Percentiles rank a stretch among this genome's conserved stretches.
Evolutionary conservation across 1,284 basidiomycete genomes (phyloP).

Genomic region (Ganoderma leucocontextum): DNA sequence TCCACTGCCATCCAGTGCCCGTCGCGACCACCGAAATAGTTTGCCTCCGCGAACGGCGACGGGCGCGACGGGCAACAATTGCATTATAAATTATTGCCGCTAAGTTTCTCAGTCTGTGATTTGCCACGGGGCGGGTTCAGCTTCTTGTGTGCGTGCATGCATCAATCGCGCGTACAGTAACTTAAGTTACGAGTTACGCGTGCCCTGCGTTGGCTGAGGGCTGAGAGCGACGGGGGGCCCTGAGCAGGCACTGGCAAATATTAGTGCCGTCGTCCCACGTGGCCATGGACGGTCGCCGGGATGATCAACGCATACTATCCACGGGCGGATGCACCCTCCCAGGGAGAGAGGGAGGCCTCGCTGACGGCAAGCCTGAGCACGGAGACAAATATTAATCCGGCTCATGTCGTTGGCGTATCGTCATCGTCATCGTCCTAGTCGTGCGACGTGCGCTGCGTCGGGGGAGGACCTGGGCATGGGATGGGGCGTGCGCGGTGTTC

Average conservation of each 20-base stretch:
- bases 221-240: not conserved
- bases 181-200: too few relatives aligned
- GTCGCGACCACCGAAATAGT: not conserved
- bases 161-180: not conserved
- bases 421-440: too few relatives aligned
- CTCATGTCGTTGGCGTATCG: not conserved
- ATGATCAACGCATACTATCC: too few relatives aligned
- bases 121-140: not conserved
- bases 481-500: not conserved
- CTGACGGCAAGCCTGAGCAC: too few relatives aligned
- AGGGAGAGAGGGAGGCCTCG: not conserved
- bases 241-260: not conserved
- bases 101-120: not conserved
- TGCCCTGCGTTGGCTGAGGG: not conserved
- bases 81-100: not conserved
- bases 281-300: too few relatives aligned
- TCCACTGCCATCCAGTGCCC: not conserved
- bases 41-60: constrained; percentile 1
- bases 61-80: not conserved
- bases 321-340: too few relatives aligned
- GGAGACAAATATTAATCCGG: too few relatives aligned
- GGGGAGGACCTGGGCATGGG: too few relatives aligned
- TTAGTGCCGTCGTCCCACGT: not conserved
- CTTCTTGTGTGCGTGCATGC: not conserved
- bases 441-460: too few relatives aligned